Evolutionary conservation across 805 yeast genomes (phyloP).

Genomic region (Candida dajiaensis): DNA sequence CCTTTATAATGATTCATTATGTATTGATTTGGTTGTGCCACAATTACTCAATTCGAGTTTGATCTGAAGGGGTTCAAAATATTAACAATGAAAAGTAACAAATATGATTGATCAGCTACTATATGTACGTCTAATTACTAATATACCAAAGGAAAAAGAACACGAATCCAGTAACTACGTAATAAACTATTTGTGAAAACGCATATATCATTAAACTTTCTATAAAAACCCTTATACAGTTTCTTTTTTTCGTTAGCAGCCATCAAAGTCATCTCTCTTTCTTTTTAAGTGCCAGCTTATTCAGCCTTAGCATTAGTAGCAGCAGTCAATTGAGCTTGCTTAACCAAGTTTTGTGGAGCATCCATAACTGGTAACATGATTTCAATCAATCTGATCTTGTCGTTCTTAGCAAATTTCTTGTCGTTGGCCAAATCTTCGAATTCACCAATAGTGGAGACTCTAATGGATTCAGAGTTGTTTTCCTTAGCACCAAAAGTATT

Average conservation of each 20-base stretch:
- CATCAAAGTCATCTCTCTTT: not conserved
- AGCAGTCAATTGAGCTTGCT: conserved; percentile 62
- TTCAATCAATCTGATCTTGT: conserved; percentile 61
- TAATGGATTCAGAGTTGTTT: conserved; percentile 43
- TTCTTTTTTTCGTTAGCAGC: not conserved
- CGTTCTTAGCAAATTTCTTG: conserved; percentile 44
- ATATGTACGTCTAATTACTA: too few species aligned
- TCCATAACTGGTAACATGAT: conserved; percentile 64
- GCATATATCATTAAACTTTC: not conserved
- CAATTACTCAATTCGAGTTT: too few species aligned
- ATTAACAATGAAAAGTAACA: too few species aligned
- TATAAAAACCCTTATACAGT: not conserved
- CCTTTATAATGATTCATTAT: too few species aligned
- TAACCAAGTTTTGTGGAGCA: conserved; percentile 60
- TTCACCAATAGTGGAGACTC: conserved; percentile 53
- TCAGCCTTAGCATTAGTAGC: conserved; percentile 31
- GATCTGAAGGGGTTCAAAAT: too few species aligned
- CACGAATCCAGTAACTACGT: not conserved
- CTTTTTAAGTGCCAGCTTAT: not conserved
- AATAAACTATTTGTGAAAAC: not conserved
- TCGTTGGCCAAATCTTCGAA: conserved; percentile 44
- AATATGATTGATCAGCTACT: too few species aligned
- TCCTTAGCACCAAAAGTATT: conserved; percentile 41
- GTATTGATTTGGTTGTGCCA: too few species aligned
- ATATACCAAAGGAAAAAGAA: too few species aligned